Evolutionary conservation across 2,329 filamentous ascomycete genomes (phyloP).

Genomic region (Trichoderma koningiopsis): DNA sequence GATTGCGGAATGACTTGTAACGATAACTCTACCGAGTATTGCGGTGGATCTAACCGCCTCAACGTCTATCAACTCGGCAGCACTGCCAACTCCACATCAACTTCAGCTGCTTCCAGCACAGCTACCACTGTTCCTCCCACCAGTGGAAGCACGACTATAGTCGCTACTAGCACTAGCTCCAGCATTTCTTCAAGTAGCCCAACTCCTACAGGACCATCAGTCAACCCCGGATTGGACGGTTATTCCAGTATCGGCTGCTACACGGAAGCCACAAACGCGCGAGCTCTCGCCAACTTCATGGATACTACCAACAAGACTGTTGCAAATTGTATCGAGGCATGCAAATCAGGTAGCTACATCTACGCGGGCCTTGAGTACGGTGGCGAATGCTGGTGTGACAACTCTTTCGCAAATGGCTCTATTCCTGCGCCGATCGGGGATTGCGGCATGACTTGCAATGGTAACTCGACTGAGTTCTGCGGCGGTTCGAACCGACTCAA

Average conservation of each 20-base stretch:
- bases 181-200: conserved; percentile 32
- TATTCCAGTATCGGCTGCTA: conserved; percentile 44
- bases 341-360: conserved; percentile 34
- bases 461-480: conserved; percentile 43
- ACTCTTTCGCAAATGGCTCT: conserved; percentile 34
- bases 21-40: conserved; percentile 43
- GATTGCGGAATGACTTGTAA: conserved; percentile 43
- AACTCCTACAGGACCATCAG: conserved; percentile 30
- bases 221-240: conserved; percentile 19
- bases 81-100: not conserved
- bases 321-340: conserved; percentile 38
- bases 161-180: conserved; percentile 28
- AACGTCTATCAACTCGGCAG: conserved; percentile 40
- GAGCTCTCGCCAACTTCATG: conserved; percentile 38
- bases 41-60: conserved; percentile 41
- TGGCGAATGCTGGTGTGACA: conserved; percentile 45
- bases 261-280: conserved; percentile 37
- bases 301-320: conserved; percentile 37
- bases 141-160: conserved; percentile 36
- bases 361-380: conserved; percentile 45
- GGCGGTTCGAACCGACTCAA: conserved; percentile 42
- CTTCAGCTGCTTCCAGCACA: conserved; percentile 31
- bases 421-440: conserved; percentile 36
- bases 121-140: conserved; percentile 29
- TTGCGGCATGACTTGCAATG: conserved; percentile 42